Percentiles rank a stretch among this genome's conserved stretches.
Conservation (phyloP, 257 asterid species). For the Solanum ossicruentum region DNA sequence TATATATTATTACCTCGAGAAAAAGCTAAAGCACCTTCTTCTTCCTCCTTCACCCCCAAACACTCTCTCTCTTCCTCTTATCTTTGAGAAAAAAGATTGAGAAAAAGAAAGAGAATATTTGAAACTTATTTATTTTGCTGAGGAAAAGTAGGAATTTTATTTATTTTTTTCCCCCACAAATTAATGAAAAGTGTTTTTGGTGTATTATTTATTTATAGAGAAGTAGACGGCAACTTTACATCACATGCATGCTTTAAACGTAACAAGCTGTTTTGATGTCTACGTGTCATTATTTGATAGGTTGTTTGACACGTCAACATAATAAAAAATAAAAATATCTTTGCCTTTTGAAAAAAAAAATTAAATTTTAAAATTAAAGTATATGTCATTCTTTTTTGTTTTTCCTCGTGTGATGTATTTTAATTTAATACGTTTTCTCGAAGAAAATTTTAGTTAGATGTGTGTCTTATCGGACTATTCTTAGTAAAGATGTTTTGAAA, state of each 20-base stretch:
- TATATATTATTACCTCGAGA: not conserved
- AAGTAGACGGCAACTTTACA: too few relatives aligned
- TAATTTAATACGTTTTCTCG: too few relatives aligned
- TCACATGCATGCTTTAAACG: constrained; percentile 20
- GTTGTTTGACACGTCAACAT: not conserved
- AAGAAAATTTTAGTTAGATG: too few relatives aligned
- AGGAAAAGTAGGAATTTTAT: not conserved
- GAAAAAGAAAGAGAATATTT: not conserved
- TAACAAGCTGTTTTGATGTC: not conserved
- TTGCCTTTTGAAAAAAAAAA: not conserved
- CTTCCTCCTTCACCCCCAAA: not conserved
- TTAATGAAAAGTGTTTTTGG: not conserved
- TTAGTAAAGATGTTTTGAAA: too few relatives aligned
- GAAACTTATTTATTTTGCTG: not conserved
- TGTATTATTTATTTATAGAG: not conserved
- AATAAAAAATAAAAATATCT: not conserved
- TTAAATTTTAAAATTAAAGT: too few relatives aligned
- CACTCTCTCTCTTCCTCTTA: not conserved
- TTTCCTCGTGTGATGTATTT: too few relatives aligned
- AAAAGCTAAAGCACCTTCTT: not conserved
- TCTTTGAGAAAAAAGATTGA: not conserved
- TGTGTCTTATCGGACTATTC: too few relatives aligned
- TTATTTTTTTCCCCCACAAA: too few relatives aligned
- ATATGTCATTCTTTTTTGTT: too few relatives aligned
- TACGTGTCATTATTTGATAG: not conserved